Evolutionary conservation across 23 red algal species (phyloP), one percentile per base, ranked within the genome.

Genomic region (Agarophyton chilense): DNA sequence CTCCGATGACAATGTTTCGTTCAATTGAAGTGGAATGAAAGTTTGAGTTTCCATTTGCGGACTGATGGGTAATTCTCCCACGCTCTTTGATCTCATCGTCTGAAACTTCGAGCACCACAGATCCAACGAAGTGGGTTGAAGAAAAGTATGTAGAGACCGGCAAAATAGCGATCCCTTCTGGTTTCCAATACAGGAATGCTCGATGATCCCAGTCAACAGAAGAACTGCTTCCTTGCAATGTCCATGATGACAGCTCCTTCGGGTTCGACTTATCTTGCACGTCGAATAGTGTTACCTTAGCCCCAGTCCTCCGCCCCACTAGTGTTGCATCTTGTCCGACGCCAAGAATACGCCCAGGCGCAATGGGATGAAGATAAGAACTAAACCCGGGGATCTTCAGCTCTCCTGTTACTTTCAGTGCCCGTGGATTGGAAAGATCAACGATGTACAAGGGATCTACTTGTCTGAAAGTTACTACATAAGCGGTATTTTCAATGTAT

Each of bases 301-400:
- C 77, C 35, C 77, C 89, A n/a, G 72, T 56, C 45, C 34, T 43
- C 29, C 58, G 14, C 12, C 89, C 89, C 22, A 52, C 53, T 14
- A 17, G 19, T 17, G 77, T 92, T 2, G 78, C 89, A 19, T 92
- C 89, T 29, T 83, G 89, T 43, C 89, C 89, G 17, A 92, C 89
- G 18, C 89, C 89, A 12, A 92, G 78, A 55, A 92, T 72, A 43
- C 89, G 77, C 19, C 77, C 77, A 21, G 60, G 31, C 33, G 52
- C 19, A 10, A 92, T 58, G 10, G 78, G 77, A 35, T 92, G 89
- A 7, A 92, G 63, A 47, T 92, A 92, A 0, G 89, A 82, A 33
- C 78, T 83, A 39, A 76, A 92, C 16, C 89, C 89, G 0, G 89
- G 89, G 25, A 92, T 92, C 32, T 92, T 92, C 49, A 92, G 62